Conservation (phyloP, 257 asterid species). For the Nicotiana sylvestris region DNA sequence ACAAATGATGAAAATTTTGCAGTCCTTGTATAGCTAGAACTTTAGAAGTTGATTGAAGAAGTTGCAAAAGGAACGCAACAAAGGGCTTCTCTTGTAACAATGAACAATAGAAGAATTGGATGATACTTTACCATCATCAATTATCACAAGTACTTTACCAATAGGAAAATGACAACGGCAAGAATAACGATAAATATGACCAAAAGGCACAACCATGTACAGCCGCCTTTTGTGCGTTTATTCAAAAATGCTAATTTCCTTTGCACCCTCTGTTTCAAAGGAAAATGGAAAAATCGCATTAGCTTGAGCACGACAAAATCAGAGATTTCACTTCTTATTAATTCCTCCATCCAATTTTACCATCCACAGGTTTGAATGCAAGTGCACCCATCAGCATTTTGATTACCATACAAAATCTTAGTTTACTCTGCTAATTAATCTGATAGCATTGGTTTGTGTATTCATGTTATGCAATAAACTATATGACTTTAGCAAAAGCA, state of each 20-base stretch:
- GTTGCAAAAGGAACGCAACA: not conserved
- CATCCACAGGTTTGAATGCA: not conserved
- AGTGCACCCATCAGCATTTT: not conserved
- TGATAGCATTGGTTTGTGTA: not conserved
- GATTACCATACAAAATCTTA: not conserved
- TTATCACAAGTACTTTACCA: slow-evolving; percentile 15
- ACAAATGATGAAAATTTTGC: not conserved
- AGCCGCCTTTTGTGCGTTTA: slow-evolving; percentile 21
- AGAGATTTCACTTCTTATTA: not conserved
- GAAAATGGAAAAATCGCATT: not conserved
- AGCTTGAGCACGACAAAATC: not conserved
- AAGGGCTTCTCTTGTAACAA: not conserved
- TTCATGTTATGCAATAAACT: not conserved
- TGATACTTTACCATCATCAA: not conserved
- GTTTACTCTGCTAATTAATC: not conserved
- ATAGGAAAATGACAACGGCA: not conserved
- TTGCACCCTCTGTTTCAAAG: slow-evolving; percentile 17
- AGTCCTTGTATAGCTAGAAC: not conserved
- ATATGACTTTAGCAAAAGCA: not conserved
- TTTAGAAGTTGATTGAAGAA: not conserved
- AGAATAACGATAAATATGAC: slow-evolving; percentile 17
- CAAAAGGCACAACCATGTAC: slow-evolving; percentile 18
- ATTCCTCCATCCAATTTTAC: not conserved
- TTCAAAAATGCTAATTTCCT: slow-evolving; percentile 17
- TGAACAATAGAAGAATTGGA: not conserved